Evolutionary conservation across 768 basidiomycete genomes (phyloP).

Genomic region (Mycena epipterygia): DNA sequence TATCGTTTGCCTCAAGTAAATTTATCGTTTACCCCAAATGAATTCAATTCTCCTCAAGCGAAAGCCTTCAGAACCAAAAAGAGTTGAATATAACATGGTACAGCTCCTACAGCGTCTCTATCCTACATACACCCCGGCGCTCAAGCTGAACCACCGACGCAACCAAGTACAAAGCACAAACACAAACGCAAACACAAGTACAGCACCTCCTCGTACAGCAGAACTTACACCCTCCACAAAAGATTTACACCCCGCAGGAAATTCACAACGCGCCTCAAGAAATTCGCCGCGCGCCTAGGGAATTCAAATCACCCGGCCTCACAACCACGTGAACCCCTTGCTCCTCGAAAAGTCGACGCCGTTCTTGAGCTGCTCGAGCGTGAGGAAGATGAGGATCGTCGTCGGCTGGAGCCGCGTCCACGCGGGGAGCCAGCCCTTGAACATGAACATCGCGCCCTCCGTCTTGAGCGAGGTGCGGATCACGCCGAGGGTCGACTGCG

Average conservation of each 20-base stretch:
- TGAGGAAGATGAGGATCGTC: conserved; percentile 90
- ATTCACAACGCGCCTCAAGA: background rate
- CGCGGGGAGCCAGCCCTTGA: conserved; percentile 92
- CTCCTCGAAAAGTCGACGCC: conserved; percentile 71
- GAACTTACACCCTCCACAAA: background rate
- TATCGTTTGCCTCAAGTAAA: too few relatives aligned
- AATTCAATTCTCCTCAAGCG: too few relatives aligned
- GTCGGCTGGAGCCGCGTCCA: conserved; percentile 90
- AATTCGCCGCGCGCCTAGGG: background rate
- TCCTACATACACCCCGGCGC: conserved; percentile 24
- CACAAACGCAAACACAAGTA: too few relatives aligned
- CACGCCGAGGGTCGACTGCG: conserved; percentile 77
- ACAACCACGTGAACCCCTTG: conserved; percentile 53
- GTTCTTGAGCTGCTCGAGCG: conserved; percentile 85
- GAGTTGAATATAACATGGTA: too few relatives aligned
- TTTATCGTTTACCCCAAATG: too few relatives aligned
- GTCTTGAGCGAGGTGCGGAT: conserved; percentile 76
- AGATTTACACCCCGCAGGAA: background rate
- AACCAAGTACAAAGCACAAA: too few relatives aligned
- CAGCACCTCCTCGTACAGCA: background rate
- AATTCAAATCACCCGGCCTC: background rate
- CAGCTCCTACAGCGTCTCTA: conserved; percentile 32
- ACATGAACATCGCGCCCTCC: conserved; percentile 92
- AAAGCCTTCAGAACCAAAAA: too few relatives aligned
- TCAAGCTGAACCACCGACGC: background rate